Conservation (phyloP, 2,329 filamentous ascomycete genomes). For the Colletotrichum godetiae region DNA sequence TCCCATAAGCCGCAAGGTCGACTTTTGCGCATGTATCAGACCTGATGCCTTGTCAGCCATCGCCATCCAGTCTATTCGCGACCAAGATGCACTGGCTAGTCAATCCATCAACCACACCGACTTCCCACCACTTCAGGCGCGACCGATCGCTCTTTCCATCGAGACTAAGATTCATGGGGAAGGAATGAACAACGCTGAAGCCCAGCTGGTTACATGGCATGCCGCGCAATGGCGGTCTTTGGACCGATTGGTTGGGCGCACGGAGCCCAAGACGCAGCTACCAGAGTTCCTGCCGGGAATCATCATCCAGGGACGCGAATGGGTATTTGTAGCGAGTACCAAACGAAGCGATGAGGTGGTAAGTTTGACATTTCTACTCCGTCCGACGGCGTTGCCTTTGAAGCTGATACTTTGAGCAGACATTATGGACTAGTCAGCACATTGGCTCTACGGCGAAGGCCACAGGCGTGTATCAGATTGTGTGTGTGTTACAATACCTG, state of each 20-base stretch:
- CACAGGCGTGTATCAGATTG: constrained; percentile 36
- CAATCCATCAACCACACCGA: constrained; percentile 20
- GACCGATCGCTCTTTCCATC: constrained; percentile 8
- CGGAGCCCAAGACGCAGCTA: background rate
- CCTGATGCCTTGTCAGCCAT: background rate
- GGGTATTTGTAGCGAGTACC: constrained; percentile 21
- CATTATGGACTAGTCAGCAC: constrained; percentile 11
- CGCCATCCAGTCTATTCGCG: background rate
- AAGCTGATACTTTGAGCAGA: background rate
- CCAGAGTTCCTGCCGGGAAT: constrained; percentile 13
- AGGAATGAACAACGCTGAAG: constrained; percentile 1
- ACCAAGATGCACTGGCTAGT: background rate
- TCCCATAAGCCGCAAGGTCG: background rate
- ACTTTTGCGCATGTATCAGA: background rate
- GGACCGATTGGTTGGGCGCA: background rate
- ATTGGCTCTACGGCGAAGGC: constrained; percentile 30
- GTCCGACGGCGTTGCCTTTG: background rate
- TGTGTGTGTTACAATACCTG: constrained; percentile 30
- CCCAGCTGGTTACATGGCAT: constrained; percentile 11
- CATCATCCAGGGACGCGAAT: constrained; percentile 14
- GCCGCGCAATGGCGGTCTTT: constrained; percentile 15
- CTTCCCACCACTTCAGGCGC: background rate
- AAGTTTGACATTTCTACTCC: background rate
- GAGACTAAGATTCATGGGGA: constrained; percentile 18
- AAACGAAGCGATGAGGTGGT: constrained; percentile 8